These are phyloP conservation scores for Trichomonas vaginalis DNA, from an alignment of 208 protist species.

Conservation along the genomic window DNA sequence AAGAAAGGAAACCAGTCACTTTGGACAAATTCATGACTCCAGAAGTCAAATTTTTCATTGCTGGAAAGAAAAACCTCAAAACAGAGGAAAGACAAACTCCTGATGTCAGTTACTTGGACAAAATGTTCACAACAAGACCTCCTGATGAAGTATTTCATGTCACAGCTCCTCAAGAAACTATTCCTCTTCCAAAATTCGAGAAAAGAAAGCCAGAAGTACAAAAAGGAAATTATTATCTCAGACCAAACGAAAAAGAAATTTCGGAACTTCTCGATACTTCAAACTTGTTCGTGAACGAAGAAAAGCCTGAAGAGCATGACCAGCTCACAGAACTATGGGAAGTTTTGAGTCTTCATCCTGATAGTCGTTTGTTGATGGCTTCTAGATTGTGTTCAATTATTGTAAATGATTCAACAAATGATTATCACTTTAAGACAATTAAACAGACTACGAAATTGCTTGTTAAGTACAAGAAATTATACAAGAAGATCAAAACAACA, in stretches of 20 bases:
- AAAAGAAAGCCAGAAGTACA: neutral
- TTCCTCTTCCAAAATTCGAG: neutral
- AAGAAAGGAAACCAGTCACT: neutral
- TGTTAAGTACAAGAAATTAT: neutral
- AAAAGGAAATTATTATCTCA: neutral
- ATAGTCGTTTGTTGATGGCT: neutral
- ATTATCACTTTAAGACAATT: neutral
- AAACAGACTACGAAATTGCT: neutral
- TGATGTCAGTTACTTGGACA: neutral
- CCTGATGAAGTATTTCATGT: neutral
- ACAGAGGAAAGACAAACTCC: neutral
- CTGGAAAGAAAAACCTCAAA: neutral
- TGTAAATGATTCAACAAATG: neutral
- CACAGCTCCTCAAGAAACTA: neutral
- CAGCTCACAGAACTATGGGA: neutral
- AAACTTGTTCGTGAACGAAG: neutral
- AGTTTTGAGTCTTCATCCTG: neutral
- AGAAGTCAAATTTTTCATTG: neutral
- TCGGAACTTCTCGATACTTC: neutral
- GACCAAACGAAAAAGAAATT: neutral
- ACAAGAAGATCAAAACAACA: neutral
- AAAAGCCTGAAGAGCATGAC: neutral
- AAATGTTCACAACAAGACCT: neutral
- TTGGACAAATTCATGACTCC: neutral
- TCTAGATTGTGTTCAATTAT: neutral